Evolutionary conservation across 306 rosid species (phyloP).

Genomic region (Ammopiptanthus mongolicus): DNA sequence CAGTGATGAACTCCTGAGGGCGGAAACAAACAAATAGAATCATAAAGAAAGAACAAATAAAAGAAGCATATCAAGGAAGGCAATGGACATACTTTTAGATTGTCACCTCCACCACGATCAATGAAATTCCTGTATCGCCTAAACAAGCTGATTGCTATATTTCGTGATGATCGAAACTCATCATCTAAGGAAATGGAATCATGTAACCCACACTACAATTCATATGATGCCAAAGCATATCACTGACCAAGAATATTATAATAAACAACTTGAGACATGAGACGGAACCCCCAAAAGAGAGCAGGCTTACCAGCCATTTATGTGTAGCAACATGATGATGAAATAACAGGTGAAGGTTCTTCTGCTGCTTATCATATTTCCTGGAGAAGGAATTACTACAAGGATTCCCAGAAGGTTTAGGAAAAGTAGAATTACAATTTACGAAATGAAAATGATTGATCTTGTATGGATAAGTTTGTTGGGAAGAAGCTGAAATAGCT

Average conservation of each 20-base stretch:
- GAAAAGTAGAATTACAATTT: conserved; percentile 25
- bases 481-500: conserved; percentile 39
- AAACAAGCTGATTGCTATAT: conserved; percentile 88
- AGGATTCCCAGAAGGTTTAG: conserved; percentile 31
- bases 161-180: conserved; percentile 89
- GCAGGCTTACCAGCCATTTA: conserved; percentile 68
- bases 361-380: conserved; percentile 52
- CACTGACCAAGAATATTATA: conserved; percentile 8
- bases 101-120: conserved; percentile 93
- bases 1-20: conserved; percentile 83
- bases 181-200: conserved; percentile 69
- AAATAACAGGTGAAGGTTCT: conserved; percentile 36
- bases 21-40: conserved; percentile 5
- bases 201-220: conserved; percentile 55
- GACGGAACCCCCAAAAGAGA: background rate
- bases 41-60: background rate
- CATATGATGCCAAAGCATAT: conserved; percentile 4
- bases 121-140: conserved; percentile 73
- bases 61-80: conserved; percentile 7
- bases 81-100: conserved; percentile 64
- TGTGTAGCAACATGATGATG: conserved; percentile 47
- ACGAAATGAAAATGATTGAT: conserved; percentile 47
- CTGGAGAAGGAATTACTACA: conserved; percentile 40
- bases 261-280: background rate
- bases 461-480: conserved; percentile 48